Evolutionary conservation across 2,329 filamentous ascomycete species (phyloP), one percentile per base, ranked within the genome.

Genomic region (Aspergillus quadrilineatus): DNA sequence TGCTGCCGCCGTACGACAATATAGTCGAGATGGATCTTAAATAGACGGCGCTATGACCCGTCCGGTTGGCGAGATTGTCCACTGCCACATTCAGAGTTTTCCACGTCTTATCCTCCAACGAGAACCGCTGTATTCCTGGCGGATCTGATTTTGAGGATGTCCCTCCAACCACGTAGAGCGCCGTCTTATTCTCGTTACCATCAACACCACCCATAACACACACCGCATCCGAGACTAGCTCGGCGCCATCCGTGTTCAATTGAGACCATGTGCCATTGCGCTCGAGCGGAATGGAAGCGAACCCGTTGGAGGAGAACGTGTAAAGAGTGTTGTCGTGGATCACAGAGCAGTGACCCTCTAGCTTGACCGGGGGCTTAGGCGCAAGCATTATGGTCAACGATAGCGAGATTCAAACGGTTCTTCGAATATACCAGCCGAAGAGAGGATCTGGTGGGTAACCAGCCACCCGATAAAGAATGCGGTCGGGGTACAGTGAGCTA

Each of bases 281-380:
- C 60, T 83, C 75, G 61, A 97, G 76, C 10, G 80, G 74, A 62
- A 97, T 75, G 7, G 89, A 88, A 70, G 92, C 84, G 66, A 97
- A 92, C 29, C 85, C 89, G 46, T 84, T 76, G 7, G 85, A 76
- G 5, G 90, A 90, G 73, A 90, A 96, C 45, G 89, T 86, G 77
- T 95, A 97, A 52, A 97, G 84, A 10, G 86, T 91, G 72, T 92
- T 87, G 69, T 92, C 81, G 77, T 90, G 81, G 60, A 97, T 82
- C 68, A 89, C 85, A 56, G 92, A 91, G 76, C 93, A 97, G 67
- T 90, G 86, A 74, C 87, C 85, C 72, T 86, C 83, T 71, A 97
- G 78, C 60, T 87, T 79, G 69, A 85, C 81, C 52, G 83, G 78
- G 51, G 92, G 91, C 68, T 85, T 77, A 48, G 91, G 90, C 55